A percentile compares a stretch with the other conserved stretches of the same genome.
phyloP scores from a whole-genome alignment of 1,139 yeast species.

The Pichia sp. region DNA sequence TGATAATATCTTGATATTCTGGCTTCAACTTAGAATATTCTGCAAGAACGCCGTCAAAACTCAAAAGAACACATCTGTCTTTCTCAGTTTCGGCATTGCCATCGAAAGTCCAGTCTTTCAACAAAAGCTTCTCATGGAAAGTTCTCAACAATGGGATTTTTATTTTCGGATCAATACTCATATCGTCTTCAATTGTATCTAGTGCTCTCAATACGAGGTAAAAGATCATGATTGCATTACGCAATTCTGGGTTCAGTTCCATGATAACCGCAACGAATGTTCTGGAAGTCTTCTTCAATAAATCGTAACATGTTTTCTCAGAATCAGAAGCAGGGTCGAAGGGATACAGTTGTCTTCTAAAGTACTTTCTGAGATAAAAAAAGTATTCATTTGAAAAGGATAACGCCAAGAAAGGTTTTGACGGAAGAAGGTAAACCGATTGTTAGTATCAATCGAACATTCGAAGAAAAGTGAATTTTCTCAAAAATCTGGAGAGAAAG shows the following conservation, averaged over 20 bases:
- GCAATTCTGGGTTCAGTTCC: conserved; percentile 86
- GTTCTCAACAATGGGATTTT: conserved; percentile 72
- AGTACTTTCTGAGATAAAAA: conserved; percentile 27
- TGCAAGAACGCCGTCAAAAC: conserved; percentile 62
- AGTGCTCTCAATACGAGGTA: conserved; percentile 84
- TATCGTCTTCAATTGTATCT: conserved; percentile 96
- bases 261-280: conserved; percentile 89
- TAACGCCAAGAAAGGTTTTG: neutral
- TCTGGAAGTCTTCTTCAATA: conserved; percentile 71
- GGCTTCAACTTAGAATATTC: conserved; percentile 75
- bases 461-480: neutral
- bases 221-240: conserved; percentile 77
- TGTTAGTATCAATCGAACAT: conserved; percentile 5
- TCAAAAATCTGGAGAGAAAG: neutral
- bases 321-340: conserved; percentile 44
- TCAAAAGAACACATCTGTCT: conserved; percentile 74
- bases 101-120: conserved; percentile 75
- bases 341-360: conserved; percentile 56
- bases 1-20: conserved; percentile 72
- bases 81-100: conserved; percentile 73
- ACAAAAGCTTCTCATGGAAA: conserved; percentile 60
- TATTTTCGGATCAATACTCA: conserved; percentile 67
- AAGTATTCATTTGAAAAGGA: neutral
- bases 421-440: neutral
- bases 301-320: conserved; percentile 62